These are phyloP conservation scores for Fusarium decemcellulare DNA, from an alignment of 2,329 filamentous ascomycete genomes.

Conservation along the genomic window DNA sequence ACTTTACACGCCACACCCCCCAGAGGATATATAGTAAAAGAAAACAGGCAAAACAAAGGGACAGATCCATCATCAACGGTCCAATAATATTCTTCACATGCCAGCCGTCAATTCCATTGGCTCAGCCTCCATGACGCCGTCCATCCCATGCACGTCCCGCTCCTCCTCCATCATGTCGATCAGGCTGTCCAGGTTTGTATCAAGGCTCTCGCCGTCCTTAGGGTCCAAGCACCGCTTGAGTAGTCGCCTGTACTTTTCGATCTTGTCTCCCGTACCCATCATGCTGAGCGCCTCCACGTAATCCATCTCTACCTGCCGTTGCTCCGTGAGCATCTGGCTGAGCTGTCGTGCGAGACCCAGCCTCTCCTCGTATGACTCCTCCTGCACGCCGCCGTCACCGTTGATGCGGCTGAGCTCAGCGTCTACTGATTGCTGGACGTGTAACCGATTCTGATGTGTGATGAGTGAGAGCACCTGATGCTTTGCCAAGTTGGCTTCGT, in stretches of 20 bases:
- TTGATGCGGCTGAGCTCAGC: conserved; percentile 65
- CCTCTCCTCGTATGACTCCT: conserved; percentile 68
- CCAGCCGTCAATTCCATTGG: conserved; percentile 49
- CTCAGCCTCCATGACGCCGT: conserved; percentile 48
- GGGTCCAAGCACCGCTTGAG: conserved; percentile 78
- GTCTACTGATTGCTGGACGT: conserved; percentile 67
- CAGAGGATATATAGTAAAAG: conserved; percentile 34
- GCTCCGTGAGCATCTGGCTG: conserved; percentile 68
- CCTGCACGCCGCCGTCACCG: conserved; percentile 57
- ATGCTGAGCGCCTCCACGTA: conserved; percentile 78
- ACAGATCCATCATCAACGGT: conserved; percentile 11
- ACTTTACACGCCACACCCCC: conserved; percentile 24
- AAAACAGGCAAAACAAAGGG: conserved; percentile 17
- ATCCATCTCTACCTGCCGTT: conserved; percentile 73
- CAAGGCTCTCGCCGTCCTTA: conserved; percentile 76
- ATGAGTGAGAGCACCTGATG: conserved; percentile 65
- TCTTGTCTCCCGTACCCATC: conserved; percentile 80
- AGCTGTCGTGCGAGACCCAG: conserved; percentile 72
- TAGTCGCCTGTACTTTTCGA: conserved; percentile 79
- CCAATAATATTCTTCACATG: conserved; percentile 37
- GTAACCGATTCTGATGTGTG: conserved; percentile 66
- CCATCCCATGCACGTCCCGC: conserved; percentile 60
- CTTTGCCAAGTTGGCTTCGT: conserved; percentile 65
- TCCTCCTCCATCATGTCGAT: conserved; percentile 76
- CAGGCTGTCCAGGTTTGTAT: conserved; percentile 72